Conservation (phyloP, 179 eudicot genomes). For the Monotropa hypopitys region DNA sequence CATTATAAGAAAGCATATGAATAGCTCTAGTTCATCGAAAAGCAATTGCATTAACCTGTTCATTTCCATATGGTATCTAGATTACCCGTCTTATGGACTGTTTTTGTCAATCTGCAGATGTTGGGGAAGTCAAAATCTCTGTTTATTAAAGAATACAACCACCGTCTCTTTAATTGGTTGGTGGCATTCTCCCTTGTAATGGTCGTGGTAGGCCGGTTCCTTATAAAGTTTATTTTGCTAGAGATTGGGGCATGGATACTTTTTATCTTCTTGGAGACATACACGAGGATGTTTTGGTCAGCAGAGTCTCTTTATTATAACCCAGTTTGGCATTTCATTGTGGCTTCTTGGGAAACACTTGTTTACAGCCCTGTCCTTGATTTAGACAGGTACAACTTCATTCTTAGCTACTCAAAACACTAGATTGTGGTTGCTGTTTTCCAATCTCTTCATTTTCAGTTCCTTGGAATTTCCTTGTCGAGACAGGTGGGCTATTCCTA, state of each 20-base stretch:
- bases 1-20: background rate
- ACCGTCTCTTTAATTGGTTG: constrained; percentile 93
- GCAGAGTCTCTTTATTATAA: constrained; percentile 96
- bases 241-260: constrained; percentile 96
- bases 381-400: constrained; percentile 61
- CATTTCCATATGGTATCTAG: background rate
- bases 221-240: constrained; percentile 66
- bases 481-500: constrained; percentile 86
- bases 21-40: background rate
- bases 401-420: background rate
- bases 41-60: background rate
- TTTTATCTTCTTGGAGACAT: constrained; percentile 92
- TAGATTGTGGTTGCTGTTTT: background rate
- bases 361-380: constrained; percentile 91
- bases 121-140: constrained; percentile 67
- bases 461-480: constrained; percentile 6
- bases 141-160: constrained; percentile 92
- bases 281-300: constrained; percentile 99
- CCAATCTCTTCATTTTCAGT: background rate
- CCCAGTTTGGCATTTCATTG: constrained; percentile 82
- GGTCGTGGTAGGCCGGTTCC: constrained; percentile 87
- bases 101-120: constrained; percentile 48
- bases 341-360: constrained; percentile 75
- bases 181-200: constrained; percentile 89
- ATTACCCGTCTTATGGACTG: background rate